These are phyloP conservation scores for Pseudogymnoascus sp. DNA, from an alignment of 2,329 filamentous ascomycete species.

Conservation along the genomic window DNA sequence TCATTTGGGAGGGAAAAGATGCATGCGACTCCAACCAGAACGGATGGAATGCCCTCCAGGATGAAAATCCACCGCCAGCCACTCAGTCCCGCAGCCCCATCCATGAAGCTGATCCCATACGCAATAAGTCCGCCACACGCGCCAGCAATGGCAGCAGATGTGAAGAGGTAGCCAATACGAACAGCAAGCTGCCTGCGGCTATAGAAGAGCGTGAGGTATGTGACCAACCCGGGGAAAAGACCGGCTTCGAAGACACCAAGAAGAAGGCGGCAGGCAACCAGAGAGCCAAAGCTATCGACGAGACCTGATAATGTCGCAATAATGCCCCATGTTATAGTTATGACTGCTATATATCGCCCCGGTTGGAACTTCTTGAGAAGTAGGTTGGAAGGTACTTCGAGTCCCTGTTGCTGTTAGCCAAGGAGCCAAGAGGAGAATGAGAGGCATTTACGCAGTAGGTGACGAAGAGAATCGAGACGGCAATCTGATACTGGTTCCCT, in stretches of 20 bases:
- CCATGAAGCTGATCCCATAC: slow-evolving; percentile 56
- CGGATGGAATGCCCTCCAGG: slow-evolving; percentile 46
- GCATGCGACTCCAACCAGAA: slow-evolving; percentile 45
- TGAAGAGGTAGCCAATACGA: slow-evolving; percentile 55
- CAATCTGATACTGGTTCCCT: slow-evolving; percentile 48
- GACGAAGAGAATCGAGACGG: slow-evolving; percentile 44
- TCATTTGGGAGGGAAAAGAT: slow-evolving; percentile 52
- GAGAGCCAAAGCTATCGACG: slow-evolving; percentile 42
- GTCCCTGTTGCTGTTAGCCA: slow-evolving; percentile 22
- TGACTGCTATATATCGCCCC: slow-evolving; percentile 38
- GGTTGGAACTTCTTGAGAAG: slow-evolving; percentile 39
- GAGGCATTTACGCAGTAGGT: slow-evolving; percentile 39
- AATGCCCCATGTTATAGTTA: slow-evolving; percentile 41
- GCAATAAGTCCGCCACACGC: slow-evolving; percentile 58
- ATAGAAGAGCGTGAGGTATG: slow-evolving; percentile 59
- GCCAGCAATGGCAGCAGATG: slow-evolving; percentile 51
- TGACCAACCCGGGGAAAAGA: slow-evolving; percentile 48
- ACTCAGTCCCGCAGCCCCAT: slow-evolving; percentile 46
- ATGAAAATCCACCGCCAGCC: slow-evolving; percentile 59
- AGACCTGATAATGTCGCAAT: slow-evolving; percentile 47
- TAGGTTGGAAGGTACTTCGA: slow-evolving; percentile 40
- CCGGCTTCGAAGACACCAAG: slow-evolving; percentile 52
- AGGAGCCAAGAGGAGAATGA: neutral
- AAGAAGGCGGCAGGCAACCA: slow-evolving; percentile 47
- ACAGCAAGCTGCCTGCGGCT: slow-evolving; percentile 52